phyloP scores from a whole-genome alignment of 768 basidiomycete genomes.

The Mycena haematopus region DNA sequence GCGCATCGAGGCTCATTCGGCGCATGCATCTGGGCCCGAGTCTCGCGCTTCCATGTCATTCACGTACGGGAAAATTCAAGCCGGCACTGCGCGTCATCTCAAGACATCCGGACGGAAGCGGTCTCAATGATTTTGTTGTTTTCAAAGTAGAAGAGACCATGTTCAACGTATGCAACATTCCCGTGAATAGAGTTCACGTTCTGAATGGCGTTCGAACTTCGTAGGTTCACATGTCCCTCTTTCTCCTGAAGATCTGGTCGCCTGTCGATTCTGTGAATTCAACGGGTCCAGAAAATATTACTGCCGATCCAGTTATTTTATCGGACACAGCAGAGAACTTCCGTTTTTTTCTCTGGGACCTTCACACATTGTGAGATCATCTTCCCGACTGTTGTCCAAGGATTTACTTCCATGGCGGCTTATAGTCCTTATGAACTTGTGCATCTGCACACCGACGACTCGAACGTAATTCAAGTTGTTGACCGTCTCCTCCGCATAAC shows the following conservation, averaged over 20 bases:
- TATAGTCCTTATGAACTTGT: constrained; percentile 47
- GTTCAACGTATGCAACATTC: constrained; percentile 57
- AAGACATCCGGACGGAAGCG: background rate
- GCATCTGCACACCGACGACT: constrained; percentile 16
- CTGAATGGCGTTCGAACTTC: too few species aligned
- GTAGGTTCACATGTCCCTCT: constrained; percentile 56
- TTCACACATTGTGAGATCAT: constrained; percentile 52
- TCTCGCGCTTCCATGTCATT: constrained; percentile 1
- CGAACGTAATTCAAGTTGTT: constrained; percentile 31
- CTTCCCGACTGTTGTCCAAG: background rate
- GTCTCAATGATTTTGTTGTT: constrained; percentile 59
- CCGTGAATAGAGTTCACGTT: background rate
- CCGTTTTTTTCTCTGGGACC: constrained; percentile 55
- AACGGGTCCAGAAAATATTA: constrained; percentile 29
- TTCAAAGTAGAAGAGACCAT: constrained; percentile 65
- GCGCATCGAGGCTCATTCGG: constrained; percentile 9
- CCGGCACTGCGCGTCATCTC: background rate
- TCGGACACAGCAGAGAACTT: constrained; percentile 51
- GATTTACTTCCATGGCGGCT: background rate
- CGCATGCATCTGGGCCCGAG: constrained; percentile 6
- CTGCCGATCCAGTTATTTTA: constrained; percentile 35
- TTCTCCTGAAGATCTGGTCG: constrained; percentile 50
- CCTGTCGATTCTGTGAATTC: constrained; percentile 16
- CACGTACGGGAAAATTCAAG: background rate
- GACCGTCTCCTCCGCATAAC: constrained; percentile 55